Evolutionary conservation across 2,329 filamentous ascomycete species (phyloP).

Genomic region (Trichophyton schoenleinii): DNA sequence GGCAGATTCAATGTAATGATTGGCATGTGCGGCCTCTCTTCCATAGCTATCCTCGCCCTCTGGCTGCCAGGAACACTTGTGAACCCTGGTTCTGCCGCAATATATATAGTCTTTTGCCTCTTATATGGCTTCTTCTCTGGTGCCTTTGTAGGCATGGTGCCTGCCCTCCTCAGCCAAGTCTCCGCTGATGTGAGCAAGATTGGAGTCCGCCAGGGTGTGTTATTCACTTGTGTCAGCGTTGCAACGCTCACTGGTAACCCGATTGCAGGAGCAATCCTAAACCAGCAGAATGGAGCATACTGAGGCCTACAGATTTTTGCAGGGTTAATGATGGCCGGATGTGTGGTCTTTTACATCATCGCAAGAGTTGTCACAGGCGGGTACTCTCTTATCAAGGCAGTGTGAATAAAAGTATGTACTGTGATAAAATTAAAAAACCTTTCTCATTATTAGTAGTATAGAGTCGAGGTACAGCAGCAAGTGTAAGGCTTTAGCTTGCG

Average conservation of each 20-base stretch:
- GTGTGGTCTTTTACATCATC: slow-evolving; percentile 27
- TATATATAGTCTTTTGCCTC: slow-evolving; percentile 45
- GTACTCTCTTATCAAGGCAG: neutral
- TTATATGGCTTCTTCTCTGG: slow-evolving; percentile 61
- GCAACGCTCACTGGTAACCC: slow-evolving; percentile 56
- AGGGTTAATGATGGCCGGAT: slow-evolving; percentile 41
- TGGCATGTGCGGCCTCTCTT: slow-evolving; percentile 35
- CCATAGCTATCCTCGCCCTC: slow-evolving; percentile 40
- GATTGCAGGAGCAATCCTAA: slow-evolving; percentile 49
- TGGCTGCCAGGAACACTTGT: slow-evolving; percentile 35
- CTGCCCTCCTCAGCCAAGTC: slow-evolving; percentile 57
- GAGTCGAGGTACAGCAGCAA: too few relatives aligned
- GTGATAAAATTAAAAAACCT: too few relatives aligned
- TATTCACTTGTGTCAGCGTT: slow-evolving; percentile 50
- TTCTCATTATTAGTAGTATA: too few relatives aligned
- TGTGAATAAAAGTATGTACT: neutral
- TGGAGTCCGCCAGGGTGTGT: slow-evolving; percentile 53
- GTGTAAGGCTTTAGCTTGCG: too few relatives aligned
- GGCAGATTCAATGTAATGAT: slow-evolving; percentile 45
- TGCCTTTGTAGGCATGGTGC: slow-evolving; percentile 50
- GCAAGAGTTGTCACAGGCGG: slow-evolving; percentile 20
- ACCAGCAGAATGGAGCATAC: slow-evolving; percentile 40
- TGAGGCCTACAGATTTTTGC: slow-evolving; percentile 53
- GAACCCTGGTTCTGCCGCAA: slow-evolving; percentile 34
- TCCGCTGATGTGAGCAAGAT: slow-evolving; percentile 53